A percentile compares a stretch with the other conserved stretches of the same genome.
Conservation (phyloP, 2,329 filamentous ascomycete species). For the Calycina herbarum region DNA sequence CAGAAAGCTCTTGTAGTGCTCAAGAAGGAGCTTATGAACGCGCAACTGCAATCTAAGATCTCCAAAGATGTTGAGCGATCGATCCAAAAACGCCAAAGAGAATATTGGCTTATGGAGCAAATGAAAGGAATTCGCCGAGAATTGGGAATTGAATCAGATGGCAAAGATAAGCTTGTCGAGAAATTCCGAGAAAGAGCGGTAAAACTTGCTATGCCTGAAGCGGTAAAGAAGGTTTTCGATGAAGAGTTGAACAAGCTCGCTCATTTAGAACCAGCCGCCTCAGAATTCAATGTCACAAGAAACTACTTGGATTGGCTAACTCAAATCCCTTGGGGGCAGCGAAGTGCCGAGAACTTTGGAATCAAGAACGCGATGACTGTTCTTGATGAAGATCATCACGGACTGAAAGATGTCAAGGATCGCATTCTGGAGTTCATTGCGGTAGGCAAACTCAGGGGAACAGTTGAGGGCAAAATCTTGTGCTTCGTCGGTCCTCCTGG, state of each 20-base stretch:
- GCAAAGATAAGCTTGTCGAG: conserved; percentile 96
- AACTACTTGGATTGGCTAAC: conserved; percentile 99
- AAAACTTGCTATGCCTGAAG: conserved; percentile 95
- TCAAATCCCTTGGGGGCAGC: conserved; percentile 94
- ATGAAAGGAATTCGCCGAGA: conserved; percentile 98
- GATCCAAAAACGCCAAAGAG: conserved; percentile 93
- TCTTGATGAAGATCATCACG: conserved; percentile 94
- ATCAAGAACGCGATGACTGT: conserved; percentile 89
- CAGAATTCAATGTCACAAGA: conserved; percentile 96
- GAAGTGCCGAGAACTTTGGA: conserved; percentile 94
- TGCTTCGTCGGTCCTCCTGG: conserved; percentile 97
- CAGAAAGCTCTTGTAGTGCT: conserved; percentile 88
- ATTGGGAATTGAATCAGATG: conserved; percentile 93
- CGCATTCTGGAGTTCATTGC: conserved; percentile 98
- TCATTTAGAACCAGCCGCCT: conserved; percentile 91
- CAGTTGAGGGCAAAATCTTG: conserved; percentile 96
- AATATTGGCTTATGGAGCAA: conserved; percentile 99
- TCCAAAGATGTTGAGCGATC: conserved; percentile 96
- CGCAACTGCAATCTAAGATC: conserved; percentile 94
- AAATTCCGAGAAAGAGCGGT: conserved; percentile 94
- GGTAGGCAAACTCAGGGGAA: conserved; percentile 93
- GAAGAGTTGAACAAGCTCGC: conserved; percentile 97
- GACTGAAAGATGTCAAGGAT: conserved; percentile 96
- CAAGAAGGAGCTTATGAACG: conserved; percentile 99
- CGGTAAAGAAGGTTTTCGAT: conserved; percentile 95